phyloP scores from a whole-genome alignment of 371 early-diverging fungal genomes.

The Syncephalis plumigaleata region DNA sequence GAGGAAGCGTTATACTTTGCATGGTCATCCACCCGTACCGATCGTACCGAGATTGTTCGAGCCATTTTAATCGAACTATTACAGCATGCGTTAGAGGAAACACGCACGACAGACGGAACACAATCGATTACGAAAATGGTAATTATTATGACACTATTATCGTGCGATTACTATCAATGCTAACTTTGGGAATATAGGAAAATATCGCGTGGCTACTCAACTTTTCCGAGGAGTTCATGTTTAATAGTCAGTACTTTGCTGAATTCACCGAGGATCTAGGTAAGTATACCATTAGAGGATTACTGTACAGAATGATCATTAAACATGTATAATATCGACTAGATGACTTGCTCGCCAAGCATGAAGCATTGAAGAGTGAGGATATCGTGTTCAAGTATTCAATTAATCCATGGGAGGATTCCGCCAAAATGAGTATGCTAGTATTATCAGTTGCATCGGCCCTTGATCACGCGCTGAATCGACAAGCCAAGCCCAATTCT shows the following conservation, averaged over 20 bases:
- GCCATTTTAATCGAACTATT: slow-evolving; percentile 7
- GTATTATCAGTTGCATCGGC: too few species aligned
- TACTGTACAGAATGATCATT: too few species aligned
- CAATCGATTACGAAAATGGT: too few species aligned
- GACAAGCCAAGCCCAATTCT: too few species aligned
- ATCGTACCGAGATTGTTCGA: slow-evolving; percentile 11
- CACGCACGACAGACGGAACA: background rate
- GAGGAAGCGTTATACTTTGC: slow-evolving; percentile 14
- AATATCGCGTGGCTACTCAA: background rate
- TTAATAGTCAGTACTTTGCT: background rate
- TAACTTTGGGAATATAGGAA: background rate
- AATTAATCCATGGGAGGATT: slow-evolving; percentile 14
- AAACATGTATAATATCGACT: too few species aligned
- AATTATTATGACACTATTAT: too few species aligned
- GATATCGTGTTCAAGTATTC: slow-evolving; percentile 12
- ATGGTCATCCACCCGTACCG: slow-evolving; percentile 6
- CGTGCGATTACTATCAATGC: background rate
- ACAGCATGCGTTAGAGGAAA: background rate
- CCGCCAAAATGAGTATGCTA: too few species aligned
- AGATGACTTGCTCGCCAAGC: too few species aligned
- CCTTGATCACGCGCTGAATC: too few species aligned
- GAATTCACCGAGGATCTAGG: too few species aligned
- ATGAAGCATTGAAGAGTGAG: slow-evolving; percentile 1
- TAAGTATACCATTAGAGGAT: too few species aligned
- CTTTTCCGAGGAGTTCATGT: background rate